phyloP scores from a whole-genome alignment of 352 stramenopile species.

The Phytopythium oedochilum region DNA sequence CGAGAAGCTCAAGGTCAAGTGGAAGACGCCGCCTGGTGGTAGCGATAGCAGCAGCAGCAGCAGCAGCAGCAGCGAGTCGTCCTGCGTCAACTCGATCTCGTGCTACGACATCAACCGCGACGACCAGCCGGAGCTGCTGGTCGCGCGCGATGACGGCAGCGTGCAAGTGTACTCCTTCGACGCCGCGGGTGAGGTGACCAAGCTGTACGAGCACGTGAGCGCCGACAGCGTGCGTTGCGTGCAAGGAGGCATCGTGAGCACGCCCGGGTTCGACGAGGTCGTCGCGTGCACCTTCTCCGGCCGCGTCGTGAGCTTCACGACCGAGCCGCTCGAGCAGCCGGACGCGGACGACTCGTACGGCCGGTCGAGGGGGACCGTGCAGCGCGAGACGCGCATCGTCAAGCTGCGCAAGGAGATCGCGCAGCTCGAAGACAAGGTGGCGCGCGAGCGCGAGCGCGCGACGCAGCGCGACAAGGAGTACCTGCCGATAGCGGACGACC shows the following conservation, averaged over 20 bases:
- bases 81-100: slow-evolving; percentile 66
- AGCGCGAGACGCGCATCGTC: slow-evolving; percentile 71
- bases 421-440: slow-evolving; percentile 62
- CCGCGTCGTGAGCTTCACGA: slow-evolving; percentile 77
- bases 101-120: slow-evolving; percentile 83
- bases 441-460: slow-evolving; percentile 44
- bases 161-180: slow-evolving; percentile 78
- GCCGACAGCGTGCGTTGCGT: slow-evolving; percentile 75
- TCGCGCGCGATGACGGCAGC: slow-evolving; percentile 74
- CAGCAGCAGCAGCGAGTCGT: slow-evolving; percentile 13
- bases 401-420: slow-evolving; percentile 79
- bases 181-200: slow-evolving; percentile 36
- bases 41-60: no score
- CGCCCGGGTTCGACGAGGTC: slow-evolving; percentile 68
- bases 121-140: slow-evolving; percentile 66
- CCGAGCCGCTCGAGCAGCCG: slow-evolving; percentile 70
- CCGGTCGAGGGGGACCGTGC: slow-evolving; percentile 66
- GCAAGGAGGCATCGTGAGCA: slow-evolving; percentile 66
- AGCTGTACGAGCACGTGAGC: slow-evolving; percentile 63
- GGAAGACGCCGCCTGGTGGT: slow-evolving; percentile 33
- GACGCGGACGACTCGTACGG: slow-evolving; percentile 75
- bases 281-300: slow-evolving; percentile 78
- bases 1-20: slow-evolving; percentile 73
- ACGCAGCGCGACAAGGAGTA: slow-evolving; percentile 52
- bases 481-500: slow-evolving; percentile 62